Percentiles rank a stretch among this genome's conserved stretches.
Conservation (phyloP, 116 monocot genomes). For the Trichopus zeylanicus region DNA sequence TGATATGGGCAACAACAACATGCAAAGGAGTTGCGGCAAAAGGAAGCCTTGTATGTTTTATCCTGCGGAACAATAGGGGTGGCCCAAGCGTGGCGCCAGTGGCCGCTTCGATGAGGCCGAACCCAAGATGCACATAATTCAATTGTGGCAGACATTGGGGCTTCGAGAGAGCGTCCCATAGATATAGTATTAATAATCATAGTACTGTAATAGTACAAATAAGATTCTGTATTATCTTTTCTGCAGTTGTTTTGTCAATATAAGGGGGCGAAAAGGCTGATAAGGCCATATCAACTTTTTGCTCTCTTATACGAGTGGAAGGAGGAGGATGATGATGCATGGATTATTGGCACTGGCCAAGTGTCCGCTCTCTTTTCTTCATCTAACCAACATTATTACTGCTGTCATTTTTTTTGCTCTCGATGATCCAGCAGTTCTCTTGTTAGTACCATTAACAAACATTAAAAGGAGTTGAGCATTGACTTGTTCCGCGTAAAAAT, state of each 20-base stretch:
- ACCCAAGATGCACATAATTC: too few species aligned
- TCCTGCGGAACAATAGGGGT: background rate
- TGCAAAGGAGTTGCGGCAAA: background rate
- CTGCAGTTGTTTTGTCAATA: background rate
- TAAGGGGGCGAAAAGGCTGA: slow-evolving; percentile 1
- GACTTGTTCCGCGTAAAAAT: too few species aligned
- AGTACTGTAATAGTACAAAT: too few species aligned
- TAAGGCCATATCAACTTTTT: background rate
- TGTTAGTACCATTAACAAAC: too few species aligned
- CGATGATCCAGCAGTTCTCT: too few species aligned
- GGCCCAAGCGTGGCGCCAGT: too few species aligned
- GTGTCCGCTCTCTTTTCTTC: background rate
- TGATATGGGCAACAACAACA: background rate
- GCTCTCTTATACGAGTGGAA: too few species aligned
- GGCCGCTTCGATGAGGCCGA: too few species aligned
- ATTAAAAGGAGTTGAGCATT: too few species aligned
- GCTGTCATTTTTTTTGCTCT: background rate
- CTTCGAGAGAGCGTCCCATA: background rate
- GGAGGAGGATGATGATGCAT: too few species aligned
- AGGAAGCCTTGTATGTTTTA: background rate
- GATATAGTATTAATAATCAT: too few species aligned
- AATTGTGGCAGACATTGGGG: background rate
- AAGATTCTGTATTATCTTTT: background rate
- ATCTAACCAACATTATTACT: background rate
- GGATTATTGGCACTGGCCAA: background rate